Percentiles rank a stretch among this genome's conserved stretches.
Conservation (phyloP, 805 yeast species). For the Candida peoriensis region DNA sequence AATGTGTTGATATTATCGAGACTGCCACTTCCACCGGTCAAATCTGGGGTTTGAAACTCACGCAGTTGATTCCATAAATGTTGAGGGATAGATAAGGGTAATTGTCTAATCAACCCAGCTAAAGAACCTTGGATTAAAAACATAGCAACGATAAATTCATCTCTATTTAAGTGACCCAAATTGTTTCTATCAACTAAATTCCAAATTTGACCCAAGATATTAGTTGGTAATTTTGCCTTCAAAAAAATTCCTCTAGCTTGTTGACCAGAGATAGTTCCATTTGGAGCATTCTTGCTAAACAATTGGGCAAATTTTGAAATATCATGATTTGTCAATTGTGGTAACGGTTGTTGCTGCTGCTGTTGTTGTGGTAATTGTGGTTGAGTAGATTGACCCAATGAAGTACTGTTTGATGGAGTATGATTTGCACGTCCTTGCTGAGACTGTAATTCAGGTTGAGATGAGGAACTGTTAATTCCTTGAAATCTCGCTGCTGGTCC, state of each 20-base stretch:
- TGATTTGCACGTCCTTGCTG: too few species aligned
- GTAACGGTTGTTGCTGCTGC: constrained; percentile 31
- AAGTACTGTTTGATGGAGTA: constrained; percentile 27
- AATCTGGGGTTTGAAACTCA: constrained; percentile 13
- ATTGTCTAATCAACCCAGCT: constrained; percentile 54
- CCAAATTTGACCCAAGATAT: constrained; percentile 84
- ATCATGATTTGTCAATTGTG: constrained; percentile 53
- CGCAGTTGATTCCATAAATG: constrained; percentile 33
- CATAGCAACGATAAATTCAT: constrained; percentile 90
- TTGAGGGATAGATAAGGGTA: constrained; percentile 46
- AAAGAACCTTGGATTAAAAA: constrained; percentile 82
- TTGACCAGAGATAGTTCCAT: constrained; percentile 62
- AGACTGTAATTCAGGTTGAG: constrained; percentile 5
- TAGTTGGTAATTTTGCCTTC: constrained; percentile 81
- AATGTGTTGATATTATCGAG: constrained; percentile 2
- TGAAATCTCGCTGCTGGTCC: constrained; percentile 65
- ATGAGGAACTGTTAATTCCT: constrained; percentile 6
- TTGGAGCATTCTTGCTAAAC: constrained; percentile 62
- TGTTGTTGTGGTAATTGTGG: constrained; percentile 21
- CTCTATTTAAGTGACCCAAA: constrained; percentile 64
- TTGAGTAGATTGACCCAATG: constrained; percentile 26
- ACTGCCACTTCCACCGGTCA: constrained; percentile 15
- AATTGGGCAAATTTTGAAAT: constrained; percentile 61
- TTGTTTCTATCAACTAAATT: constrained; percentile 72
- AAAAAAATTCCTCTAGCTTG: constrained; percentile 81